phyloP scores from a whole-genome alignment of 768 basidiomycete genomes.

The Pulveroboletus sp. region DNA sequence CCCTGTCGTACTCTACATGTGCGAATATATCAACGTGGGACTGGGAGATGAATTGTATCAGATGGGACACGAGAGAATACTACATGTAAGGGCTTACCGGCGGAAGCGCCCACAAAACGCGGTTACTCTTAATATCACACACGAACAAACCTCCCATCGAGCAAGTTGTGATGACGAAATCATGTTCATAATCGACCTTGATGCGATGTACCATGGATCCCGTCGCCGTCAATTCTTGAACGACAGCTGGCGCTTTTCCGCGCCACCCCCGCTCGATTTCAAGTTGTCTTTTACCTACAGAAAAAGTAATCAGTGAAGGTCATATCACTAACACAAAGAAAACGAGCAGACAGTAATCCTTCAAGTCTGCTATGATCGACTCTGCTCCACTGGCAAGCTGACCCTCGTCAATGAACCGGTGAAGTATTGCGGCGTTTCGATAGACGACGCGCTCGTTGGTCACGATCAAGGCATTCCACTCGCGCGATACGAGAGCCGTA shows the following conservation, averaged over 20 bases:
- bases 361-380: conserved; percentile 47
- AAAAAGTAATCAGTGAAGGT: conserved; percentile 7
- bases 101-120: conserved; percentile 61
- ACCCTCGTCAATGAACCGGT: conserved; percentile 42
- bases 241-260: conserved; percentile 43
- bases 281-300: conserved; percentile 44
- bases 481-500: conserved; percentile 37
- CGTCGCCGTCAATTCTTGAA: conserved; percentile 32
- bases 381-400: conserved; percentile 26
- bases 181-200: conserved; percentile 67
- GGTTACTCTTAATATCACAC: conserved; percentile 46
- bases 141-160: conserved; percentile 56
- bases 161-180: conserved; percentile 58
- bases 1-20: conserved; percentile 71
- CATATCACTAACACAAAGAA: neutral
- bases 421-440: conserved; percentile 51
- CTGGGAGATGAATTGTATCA: conserved; percentile 6
- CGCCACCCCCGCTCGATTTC: conserved; percentile 52
- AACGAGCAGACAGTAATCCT: conserved; percentile 49
- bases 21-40: conserved; percentile 36
- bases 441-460: conserved; percentile 52
- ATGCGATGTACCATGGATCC: conserved; percentile 60
- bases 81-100: conserved; percentile 35
- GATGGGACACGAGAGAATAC: neutral
- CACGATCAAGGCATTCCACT: conserved; percentile 48